Evolutionary conservation across 805 yeast species (phyloP).

Genomic region (Pichia scutulata): DNA sequence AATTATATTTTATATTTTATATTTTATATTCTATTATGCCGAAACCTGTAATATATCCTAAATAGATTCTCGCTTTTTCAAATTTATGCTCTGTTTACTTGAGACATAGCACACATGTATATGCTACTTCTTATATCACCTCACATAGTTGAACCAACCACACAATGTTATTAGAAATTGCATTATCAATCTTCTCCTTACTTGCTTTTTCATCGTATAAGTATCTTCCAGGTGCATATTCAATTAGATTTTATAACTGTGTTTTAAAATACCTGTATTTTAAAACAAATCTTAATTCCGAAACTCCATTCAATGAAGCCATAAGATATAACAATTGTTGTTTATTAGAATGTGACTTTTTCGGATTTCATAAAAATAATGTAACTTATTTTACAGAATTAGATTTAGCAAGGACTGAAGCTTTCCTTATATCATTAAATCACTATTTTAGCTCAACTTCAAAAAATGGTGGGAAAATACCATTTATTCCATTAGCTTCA

Average conservation of each 20-base stretch:
- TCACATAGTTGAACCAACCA: too few species aligned
- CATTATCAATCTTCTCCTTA: background rate
- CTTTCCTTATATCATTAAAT: constrained; percentile 47
- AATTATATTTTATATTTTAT: background rate
- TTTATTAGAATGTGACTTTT: constrained; percentile 76
- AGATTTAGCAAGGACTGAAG: constrained; percentile 67
- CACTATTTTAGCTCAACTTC: constrained; percentile 19
- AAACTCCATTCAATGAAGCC: constrained; percentile 7
- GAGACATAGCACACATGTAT: too few species aligned
- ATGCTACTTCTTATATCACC: too few species aligned
- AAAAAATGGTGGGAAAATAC: constrained; percentile 28
- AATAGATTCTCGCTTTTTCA: too few species aligned
- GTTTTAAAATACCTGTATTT: constrained; percentile 35
- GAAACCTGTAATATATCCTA: too few species aligned
- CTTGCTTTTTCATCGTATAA: constrained; percentile 40
- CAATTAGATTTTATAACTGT: constrained; percentile 49
- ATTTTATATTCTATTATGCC: too few species aligned
- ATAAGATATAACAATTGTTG: constrained; percentile 36
- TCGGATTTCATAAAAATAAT: constrained; percentile 73
- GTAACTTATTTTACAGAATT: constrained; percentile 77
- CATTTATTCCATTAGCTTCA: constrained; percentile 73
- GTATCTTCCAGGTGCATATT: constrained; percentile 60
- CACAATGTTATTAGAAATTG: background rate
- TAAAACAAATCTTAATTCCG: constrained; percentile 23
- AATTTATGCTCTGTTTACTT: too few species aligned